Base-by-base conservation (phyloP, 176 grass and related monocot species). In the Oryza rufipogon region DNA sequence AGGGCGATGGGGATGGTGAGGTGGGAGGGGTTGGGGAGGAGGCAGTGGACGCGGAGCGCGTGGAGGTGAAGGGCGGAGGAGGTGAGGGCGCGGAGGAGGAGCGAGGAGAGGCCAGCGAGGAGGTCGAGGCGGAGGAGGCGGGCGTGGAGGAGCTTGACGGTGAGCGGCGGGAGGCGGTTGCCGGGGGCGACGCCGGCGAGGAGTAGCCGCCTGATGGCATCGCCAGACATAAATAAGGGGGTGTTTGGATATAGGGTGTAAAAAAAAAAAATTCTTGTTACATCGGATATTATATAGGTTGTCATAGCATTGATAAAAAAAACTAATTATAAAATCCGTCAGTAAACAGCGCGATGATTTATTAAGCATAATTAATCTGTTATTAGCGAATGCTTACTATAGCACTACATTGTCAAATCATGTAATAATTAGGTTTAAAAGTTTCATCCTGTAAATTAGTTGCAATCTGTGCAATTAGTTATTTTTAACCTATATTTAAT, bases 1-100 rank as follows among this genome's bases (percentile, higher is more conserved):
- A 94, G 41, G 41, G 86, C 90, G 25, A 88, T 46, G 17, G 90
- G 87, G 15, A 91, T 83, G 68, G 89, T 94, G 78, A 92, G 84
- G 81, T 88, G 85, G 49, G 78, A 83, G 2, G 75, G 87, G 36
- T 26, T 5, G 17, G 77, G 63, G 8, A 71, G 79, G 81, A 87
- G 56, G 58, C 48, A 33, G 75, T 88, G 88, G 32, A 85, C 11
- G 65, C 61, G 84, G 73, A 89, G 64, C 22, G 84, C 87, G 41
- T 91, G 80, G 74, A 81, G 73, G 84, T 89, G 82, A 5, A 82
- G 69, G 16, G 80, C 64, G 88, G 80, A 12, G 80, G 45, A 39
- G 6, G 38, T 7, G 38, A 39, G 38, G 38, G 38, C 38, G 38
- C 38, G 15, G 58, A 56, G 54, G 17, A 83, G 84, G 73, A 76